phyloP scores from a whole-genome alignment of 179 eudicot species.

The Silene coronaria region DNA sequence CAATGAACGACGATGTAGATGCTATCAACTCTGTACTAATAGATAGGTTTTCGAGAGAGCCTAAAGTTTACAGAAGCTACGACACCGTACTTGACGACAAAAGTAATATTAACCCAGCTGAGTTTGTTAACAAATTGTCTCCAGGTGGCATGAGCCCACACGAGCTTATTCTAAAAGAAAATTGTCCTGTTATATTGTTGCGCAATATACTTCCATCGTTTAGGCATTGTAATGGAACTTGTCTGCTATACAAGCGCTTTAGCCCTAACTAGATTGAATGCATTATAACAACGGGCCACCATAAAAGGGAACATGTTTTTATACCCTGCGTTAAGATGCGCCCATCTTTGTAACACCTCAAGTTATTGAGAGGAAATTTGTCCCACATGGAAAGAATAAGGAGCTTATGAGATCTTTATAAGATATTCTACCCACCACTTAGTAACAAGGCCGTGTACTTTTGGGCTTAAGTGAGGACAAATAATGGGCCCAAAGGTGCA shows the following conservation, averaged over 20 bases:
- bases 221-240: conserved; percentile 4
- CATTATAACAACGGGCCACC: not conserved
- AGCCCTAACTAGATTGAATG: not conserved
- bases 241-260: not conserved
- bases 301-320: too few relatives aligned
- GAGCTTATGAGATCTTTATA: too few relatives aligned
- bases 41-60: not conserved
- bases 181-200: not conserved
- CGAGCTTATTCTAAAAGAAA: not conserved
- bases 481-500: too few relatives aligned
- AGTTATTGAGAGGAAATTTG: too few relatives aligned
- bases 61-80: not conserved
- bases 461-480: too few relatives aligned
- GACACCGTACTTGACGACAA: not conserved
- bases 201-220: conserved; percentile 2
- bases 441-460: too few relatives aligned
- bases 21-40: not conserved
- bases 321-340: too few relatives aligned
- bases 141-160: conserved; percentile 6
- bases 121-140: not conserved
- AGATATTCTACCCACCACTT: too few relatives aligned
- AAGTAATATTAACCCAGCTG: too few relatives aligned
- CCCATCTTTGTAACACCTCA: too few relatives aligned
- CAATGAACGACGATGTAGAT: not conserved
- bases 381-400: too few relatives aligned